Conservation (phyloP, 208 protist genomes). For the Acanthamoeba castellanii region DNA sequence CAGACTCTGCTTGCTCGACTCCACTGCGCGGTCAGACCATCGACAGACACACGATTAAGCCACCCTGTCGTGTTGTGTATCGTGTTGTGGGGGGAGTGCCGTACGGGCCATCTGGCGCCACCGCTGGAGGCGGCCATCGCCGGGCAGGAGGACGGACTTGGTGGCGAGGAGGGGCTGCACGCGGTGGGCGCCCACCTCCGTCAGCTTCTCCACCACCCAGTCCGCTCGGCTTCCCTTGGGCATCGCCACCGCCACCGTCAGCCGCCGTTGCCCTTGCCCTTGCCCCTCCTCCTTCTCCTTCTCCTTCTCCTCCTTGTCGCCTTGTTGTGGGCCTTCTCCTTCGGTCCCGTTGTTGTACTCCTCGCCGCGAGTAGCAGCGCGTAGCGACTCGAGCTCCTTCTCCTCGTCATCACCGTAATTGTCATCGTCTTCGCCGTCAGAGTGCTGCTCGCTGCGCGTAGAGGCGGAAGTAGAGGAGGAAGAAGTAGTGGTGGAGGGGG, state of each 20-base stretch:
- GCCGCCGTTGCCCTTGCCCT: too few relatives aligned
- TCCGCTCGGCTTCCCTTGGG: conserved; percentile 24
- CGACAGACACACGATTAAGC: too few relatives aligned
- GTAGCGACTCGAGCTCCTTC: too few relatives aligned
- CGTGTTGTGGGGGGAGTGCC: not conserved
- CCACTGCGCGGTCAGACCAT: not conserved
- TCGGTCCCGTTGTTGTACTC: not conserved
- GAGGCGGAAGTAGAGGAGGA: not conserved
- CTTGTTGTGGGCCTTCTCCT: not conserved
- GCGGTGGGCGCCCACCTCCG: not conserved
- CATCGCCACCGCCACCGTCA: conserved; percentile 29
- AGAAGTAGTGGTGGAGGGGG: too few relatives aligned
- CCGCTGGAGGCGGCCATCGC: not conserved
- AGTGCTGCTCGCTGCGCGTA: not conserved
- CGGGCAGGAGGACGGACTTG: not conserved
- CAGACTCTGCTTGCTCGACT: conserved; percentile 53
- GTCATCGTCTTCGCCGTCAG: not conserved
- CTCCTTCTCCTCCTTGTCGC: not conserved
- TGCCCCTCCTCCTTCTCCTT: not conserved
- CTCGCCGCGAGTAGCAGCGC: too few relatives aligned
- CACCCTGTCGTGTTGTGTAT: not conserved
- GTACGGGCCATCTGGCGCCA: conserved; percentile 42
- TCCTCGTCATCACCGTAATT: not conserved
- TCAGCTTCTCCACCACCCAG: conserved; percentile 41
- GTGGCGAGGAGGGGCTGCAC: conserved; percentile 35